Evolutionary conservation across 1,284 basidiomycete genomes (phyloP).

Genomic region (Kalmanozyma brasiliensis): DNA sequence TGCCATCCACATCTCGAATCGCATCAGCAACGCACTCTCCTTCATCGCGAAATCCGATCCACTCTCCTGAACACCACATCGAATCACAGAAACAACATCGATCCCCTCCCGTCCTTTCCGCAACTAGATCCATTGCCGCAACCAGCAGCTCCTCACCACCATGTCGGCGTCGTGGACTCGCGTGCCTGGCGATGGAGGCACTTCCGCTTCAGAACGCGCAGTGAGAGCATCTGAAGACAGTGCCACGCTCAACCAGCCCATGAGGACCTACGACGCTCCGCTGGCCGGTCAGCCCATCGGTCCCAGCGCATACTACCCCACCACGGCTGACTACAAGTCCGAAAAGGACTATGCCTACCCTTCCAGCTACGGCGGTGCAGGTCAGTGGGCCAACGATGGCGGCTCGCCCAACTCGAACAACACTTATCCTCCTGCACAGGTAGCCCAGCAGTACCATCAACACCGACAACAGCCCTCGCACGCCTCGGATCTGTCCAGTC

Average conservation of each 20-base stretch:
- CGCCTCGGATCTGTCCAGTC: conserved; percentile 24
- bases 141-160: conserved; percentile 1
- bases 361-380: conserved; percentile 27
- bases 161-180: conserved; percentile 47
- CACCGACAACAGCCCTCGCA: conserved; percentile 24
- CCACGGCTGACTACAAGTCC: conserved; percentile 24
- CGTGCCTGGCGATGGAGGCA: conserved; percentile 32
- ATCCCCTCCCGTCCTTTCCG: too few species aligned
- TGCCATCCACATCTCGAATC: too few species aligned
- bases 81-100: too few species aligned
- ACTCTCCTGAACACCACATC: not conserved
- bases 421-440: conserved; percentile 24
- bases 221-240: conserved; percentile 25
- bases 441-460: not conserved
- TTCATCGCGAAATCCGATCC: not conserved
- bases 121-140: too few species aligned
- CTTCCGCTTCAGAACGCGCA: not conserved
- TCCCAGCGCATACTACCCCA: conserved; percentile 33
- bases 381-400: conserved; percentile 34
- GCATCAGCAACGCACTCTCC: not conserved
- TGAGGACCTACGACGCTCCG: conserved; percentile 38
- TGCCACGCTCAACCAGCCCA: conserved; percentile 17
- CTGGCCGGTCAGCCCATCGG: conserved; percentile 28
- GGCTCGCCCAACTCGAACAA: conserved; percentile 24
- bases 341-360: conserved; percentile 42